A percentile compares a stretch with the other conserved stretches of the same genome.
phyloP scores from a whole-genome alignment of 1,284 basidiomycete genomes.

The Puccinia horiana region DNA sequence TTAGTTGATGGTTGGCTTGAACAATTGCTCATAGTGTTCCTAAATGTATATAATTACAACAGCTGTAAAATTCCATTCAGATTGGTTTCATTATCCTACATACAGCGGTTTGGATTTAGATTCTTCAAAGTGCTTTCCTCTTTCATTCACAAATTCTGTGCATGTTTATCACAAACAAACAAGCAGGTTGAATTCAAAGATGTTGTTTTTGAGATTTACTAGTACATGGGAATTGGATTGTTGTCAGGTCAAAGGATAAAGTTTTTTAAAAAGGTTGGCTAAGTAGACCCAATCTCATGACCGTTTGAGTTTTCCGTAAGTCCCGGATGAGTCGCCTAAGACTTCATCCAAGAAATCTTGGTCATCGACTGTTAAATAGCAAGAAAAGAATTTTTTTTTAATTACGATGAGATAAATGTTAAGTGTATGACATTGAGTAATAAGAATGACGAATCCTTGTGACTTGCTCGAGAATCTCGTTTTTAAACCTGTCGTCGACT shows the following conservation, averaged over 20 bases:
- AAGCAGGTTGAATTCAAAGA: no score
- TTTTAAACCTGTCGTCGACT: no score
- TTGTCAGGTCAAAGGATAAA: background rate
- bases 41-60: background rate
- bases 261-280: background rate
- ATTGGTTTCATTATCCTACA: background rate
- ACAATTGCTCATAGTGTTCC: background rate
- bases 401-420: background rate
- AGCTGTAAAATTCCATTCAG: background rate
- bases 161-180: background rate
- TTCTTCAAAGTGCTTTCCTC: background rate
- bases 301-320: constrained; percentile 32
- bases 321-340: constrained; percentile 44
- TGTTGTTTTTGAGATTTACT: no score
- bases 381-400: no score
- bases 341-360: constrained; percentile 48
- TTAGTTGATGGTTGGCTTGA: background rate
- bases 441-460: constrained; percentile 3
- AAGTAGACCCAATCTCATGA: background rate
- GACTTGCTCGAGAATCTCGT: no score
- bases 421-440: background rate
- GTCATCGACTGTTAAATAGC: constrained; percentile 29
- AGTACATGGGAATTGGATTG: no score
- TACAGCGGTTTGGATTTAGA: background rate
- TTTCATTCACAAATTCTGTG: background rate